These are phyloP conservation scores for Dispira simplex DNA, from an alignment of 192 early-diverging fungal species.

Conservation along the genomic window DNA sequence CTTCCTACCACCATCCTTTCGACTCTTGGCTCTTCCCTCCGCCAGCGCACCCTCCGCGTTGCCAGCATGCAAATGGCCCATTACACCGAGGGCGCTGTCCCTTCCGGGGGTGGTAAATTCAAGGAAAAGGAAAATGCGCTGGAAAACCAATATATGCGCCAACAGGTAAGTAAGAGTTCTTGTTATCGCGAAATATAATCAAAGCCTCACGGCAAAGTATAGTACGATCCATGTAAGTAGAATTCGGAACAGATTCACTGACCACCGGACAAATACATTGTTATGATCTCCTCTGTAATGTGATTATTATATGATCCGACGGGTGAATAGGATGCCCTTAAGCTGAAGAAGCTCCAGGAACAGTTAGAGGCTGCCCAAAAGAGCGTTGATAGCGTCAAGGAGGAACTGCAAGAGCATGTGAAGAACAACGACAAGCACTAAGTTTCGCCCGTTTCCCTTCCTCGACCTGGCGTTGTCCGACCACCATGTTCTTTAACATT, in stretches of 20 bases:
- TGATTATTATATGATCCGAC: background rate
- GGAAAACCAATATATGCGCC: slow-evolving; percentile 4
- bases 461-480: too few relatives aligned
- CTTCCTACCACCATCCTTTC: too few relatives aligned
- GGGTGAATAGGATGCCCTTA: background rate
- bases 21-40: too few relatives aligned
- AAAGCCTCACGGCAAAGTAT: background rate
- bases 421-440: background rate
- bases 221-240: background rate
- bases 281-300: background rate
- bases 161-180: slow-evolving; percentile 4
- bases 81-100: slow-evolving; percentile 7
- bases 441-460: too few relatives aligned
- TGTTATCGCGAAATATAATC: background rate
- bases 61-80: background rate
- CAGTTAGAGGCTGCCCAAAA: background rate
- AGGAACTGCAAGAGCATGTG: slow-evolving; percentile 2
- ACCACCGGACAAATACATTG: background rate
- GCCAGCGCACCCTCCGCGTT: too few relatives aligned
- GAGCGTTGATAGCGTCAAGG: slow-evolving; percentile 5
- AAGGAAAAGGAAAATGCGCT: slow-evolving; percentile 6
- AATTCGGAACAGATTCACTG: background rate
- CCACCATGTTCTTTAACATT: too few relatives aligned
- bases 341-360: slow-evolving; percentile 6
- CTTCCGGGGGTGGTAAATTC: background rate